Evolutionary conservation across 805 yeast genomes (phyloP), one percentile per base, ranked within the genome.

Genomic region (Teunomyces funiuensis): DNA sequence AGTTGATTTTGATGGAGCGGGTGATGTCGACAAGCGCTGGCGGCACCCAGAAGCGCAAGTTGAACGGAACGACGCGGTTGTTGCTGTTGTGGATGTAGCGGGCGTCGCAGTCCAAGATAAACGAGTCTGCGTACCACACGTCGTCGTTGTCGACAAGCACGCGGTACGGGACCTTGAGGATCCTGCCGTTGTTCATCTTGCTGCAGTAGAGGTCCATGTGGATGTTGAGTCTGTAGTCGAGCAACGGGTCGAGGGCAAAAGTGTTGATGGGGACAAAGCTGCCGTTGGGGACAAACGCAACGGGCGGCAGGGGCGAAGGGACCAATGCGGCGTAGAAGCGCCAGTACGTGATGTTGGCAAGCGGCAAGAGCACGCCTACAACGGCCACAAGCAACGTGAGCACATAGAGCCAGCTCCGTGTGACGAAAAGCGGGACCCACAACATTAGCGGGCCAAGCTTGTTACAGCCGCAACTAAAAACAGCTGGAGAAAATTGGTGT

Each of bases 1-100:
- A 41, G 14, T 42, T 30, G n/a, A 55, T 20, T 13, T 39, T 39
- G 9, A 47, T 44, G 22, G 42, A 42, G 28, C 47, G 50, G 30
- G 53, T 41, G 33, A 53, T 45, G 36, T 59, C 49, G 9, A 60
- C 58, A 19, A 63, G 28, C 0, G 57, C 28, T 0, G 75, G 75
- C 1, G 71, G 65, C 4, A 58, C 55, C 69, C 70, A 69, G 43
- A 55, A 57, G 38, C 65, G 53, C 31, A 66, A 52, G 42, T 63
- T 60, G 49, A 60, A 69, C 0, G 75, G 74, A 8, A 70, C 48
- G 22, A 60, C 40, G 46, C 43, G 30, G 48, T 70, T 70, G 41
- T 63, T 62, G 11, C 41, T 44, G 20, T 53, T 53, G 49, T 64
- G 62, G 17, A 65, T 46, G 36, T 43, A 47, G 7, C 63, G 46